A percentile compares a stretch with the other conserved stretches of the same genome.
phyloP scores from a whole-genome alignment of 108 stramenopile species.

The Skeletonema marinoi region DNA sequence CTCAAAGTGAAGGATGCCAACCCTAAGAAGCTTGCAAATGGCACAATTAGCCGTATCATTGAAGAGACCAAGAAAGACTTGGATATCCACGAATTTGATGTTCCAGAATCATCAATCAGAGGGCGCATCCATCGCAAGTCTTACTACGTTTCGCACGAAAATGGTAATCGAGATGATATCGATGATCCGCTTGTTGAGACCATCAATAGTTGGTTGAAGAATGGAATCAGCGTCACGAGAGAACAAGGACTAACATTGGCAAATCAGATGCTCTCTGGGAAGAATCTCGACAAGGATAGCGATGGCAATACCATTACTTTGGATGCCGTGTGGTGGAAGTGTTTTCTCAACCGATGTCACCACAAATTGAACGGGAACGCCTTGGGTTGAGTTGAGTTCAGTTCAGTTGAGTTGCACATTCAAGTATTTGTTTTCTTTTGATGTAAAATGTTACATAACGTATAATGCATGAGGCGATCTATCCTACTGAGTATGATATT shows the following conservation, averaged over 20 bases:
- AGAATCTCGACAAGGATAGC: slow-evolving; percentile 13
- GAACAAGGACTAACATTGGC: slow-evolving; percentile 18
- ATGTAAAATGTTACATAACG: not conserved
- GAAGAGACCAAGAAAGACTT: slow-evolving; percentile 18
- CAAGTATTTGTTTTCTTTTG: not conserved
- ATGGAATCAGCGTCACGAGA: slow-evolving; percentile 9
- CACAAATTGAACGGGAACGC: not conserved
- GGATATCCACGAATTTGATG: slow-evolving; percentile 25
- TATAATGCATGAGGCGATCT: not conserved
- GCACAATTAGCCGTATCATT: not conserved
- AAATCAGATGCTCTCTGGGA: slow-evolving; percentile 2
- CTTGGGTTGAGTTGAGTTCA: not conserved
- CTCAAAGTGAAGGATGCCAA: slow-evolving; percentile 8
- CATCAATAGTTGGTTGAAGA: slow-evolving; percentile 13
- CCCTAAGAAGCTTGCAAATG: slow-evolving; percentile 12
- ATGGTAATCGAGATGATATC: slow-evolving; percentile 11
- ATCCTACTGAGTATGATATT: not conserved
- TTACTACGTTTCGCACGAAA: slow-evolving; percentile 3
- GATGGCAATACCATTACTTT: slow-evolving; percentile 1
- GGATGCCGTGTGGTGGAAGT: slow-evolving; percentile 27
- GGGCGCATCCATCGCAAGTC: slow-evolving; percentile 18
- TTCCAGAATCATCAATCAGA: slow-evolving; percentile 8
- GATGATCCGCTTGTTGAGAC: slow-evolving; percentile 14
- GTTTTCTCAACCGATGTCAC: slow-evolving; percentile 12
- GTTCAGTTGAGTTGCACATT: not conserved